Evolutionary conservation across 176 grass and related monocot species (phyloP).

Genomic region (Rhynchospora tenuis): DNA sequence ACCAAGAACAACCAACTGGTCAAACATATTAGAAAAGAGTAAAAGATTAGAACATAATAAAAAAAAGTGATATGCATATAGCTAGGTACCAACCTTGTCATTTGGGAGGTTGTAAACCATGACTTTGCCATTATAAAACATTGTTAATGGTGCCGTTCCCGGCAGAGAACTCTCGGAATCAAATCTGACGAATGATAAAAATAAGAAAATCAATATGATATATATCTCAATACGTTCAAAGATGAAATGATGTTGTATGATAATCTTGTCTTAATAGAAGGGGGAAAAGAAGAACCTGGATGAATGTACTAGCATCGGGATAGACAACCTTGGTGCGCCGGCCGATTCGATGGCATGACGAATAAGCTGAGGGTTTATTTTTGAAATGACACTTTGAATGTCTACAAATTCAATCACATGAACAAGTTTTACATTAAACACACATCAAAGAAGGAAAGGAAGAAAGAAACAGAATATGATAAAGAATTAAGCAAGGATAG

Average conservation of each 20-base stretch:
- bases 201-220: background rate
- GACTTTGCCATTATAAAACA: slow-evolving; percentile 79
- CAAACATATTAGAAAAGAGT: background rate
- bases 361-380: slow-evolving; percentile 46
- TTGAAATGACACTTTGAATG: slow-evolving; percentile 47
- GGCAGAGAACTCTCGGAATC: background rate
- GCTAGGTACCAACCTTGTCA: slow-evolving; percentile 34
- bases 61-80: background rate
- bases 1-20: background rate
- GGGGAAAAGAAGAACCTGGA: background rate
- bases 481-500: background rate
- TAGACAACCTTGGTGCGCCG: background rate
- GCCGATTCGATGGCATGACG: slow-evolving; percentile 34
- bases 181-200: background rate
- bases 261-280: background rate
- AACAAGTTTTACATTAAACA: background rate
- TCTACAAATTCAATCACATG: background rate
- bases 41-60: background rate
- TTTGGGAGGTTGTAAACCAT: slow-evolving; percentile 51
- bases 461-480: background rate
- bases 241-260: background rate
- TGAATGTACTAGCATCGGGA: background rate
- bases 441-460: background rate
- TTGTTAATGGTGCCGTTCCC: slow-evolving; percentile 38
- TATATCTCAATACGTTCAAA: background rate